Base-by-base conservation (phyloP, 2,329 filamentous ascomycete genomes). In the Drechslera avenae region DNA sequence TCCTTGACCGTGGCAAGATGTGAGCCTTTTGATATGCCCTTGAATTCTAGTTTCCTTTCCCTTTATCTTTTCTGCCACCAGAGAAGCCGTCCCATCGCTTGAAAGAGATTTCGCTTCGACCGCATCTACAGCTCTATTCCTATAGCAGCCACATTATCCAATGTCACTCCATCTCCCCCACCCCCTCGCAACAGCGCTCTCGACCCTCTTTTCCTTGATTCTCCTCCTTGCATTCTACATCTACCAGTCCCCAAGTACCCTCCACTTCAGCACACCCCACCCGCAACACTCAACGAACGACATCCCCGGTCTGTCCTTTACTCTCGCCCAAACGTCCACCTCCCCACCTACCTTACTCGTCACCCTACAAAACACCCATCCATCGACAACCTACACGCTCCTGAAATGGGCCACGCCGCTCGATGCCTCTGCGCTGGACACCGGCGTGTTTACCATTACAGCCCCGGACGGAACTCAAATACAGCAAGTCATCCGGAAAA, bases 391-490 rank as follows among this genome's bases (percentile, higher is more conserved):
- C 1, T 69, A 73, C 48, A 74, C 75, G 0, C 42, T 78, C 6
- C 59, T 74, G 18, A 71, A 65, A 55, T 77, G 75, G 75, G 66
- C 71, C 39, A 74, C 74, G 1, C 75, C 75, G 4, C 59, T 78
- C 34, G 75, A 78, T 48, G 52, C 64, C 2, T 59, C 68, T 30
- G 73, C 73, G 8, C 47, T 72, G 14, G 72, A 73, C 16, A 68
- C 73, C 3, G 74, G 74, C 13, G 63, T 76, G 4, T 72, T 77
- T 52, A 67, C 53, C 12, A 59, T 76, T 18, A 50, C 54, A 5
- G 56, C 74, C 39, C 56, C 50, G 13, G 58, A 59, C 0, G 66
- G 63, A 4, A 68, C 64, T 4, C 60, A 65, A 30, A 51, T 76
- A 5, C 39, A 63, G 32, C 69, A 68, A 3, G 53, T 67, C 10